Evolutionary conservation across 768 basidiomycete genomes (phyloP).

Genomic region (Lentinula sp.): DNA sequence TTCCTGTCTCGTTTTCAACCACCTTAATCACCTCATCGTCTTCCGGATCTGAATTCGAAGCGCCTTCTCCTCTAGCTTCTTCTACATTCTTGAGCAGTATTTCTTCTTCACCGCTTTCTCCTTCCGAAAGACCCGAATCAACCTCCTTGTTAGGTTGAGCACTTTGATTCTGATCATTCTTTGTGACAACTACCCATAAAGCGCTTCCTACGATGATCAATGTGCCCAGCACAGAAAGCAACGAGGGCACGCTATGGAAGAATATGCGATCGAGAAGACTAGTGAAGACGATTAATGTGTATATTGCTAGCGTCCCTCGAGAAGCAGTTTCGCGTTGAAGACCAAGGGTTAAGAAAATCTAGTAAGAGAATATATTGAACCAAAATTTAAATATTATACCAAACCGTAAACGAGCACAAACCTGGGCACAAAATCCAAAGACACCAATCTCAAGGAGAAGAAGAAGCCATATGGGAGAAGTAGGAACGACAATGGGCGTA

Average conservation of each 20-base stretch:
- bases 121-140: not conserved
- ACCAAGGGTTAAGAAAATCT: conserved; percentile 54
- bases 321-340: conserved; percentile 57
- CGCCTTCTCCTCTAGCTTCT: not conserved
- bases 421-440: conserved; percentile 49
- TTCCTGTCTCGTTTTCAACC: not conserved
- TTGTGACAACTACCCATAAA: conserved; percentile 22
- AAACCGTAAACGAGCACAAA: conserved; percentile 25
- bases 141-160: not conserved
- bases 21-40: not conserved
- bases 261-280: conserved; percentile 57
- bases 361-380: not conserved
- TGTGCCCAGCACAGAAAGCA: conserved; percentile 57
- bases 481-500: conserved; percentile 40
- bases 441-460: conserved; percentile 46
- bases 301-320: conserved; percentile 56
- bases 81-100: not conserved
- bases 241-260: conserved; percentile 54
- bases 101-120: not conserved
- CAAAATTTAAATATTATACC: conserved; percentile 11
- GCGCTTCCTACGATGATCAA: conserved; percentile 59
- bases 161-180: not conserved
- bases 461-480: conserved; percentile 33
- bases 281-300: conserved; percentile 60
- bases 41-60: not conserved